These are phyloP conservation scores for Camellia sinensis DNA, from an alignment of 148 eudicot genomes.

Conservation along the genomic window DNA sequence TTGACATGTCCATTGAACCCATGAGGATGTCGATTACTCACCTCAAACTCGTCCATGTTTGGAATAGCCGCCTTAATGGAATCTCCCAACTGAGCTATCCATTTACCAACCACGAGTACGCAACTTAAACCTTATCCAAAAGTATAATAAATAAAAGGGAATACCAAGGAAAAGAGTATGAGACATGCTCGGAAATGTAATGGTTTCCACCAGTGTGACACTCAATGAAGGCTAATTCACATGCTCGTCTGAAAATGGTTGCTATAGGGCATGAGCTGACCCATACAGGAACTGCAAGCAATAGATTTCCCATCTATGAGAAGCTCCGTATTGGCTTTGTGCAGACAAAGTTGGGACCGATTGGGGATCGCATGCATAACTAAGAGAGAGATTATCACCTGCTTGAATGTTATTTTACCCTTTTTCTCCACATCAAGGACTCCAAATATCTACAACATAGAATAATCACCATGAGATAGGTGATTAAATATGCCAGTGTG, in stretches of 20 bases:
- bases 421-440: slow-evolving; percentile 9
- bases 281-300: slow-evolving; percentile 51
- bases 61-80: slow-evolving; percentile 32
- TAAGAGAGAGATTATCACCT: not conserved
- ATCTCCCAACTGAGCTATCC: slow-evolving; percentile 36
- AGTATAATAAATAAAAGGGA: not conserved
- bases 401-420: slow-evolving; percentile 16
- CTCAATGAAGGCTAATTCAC: slow-evolving; percentile 45
- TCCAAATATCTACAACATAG: slow-evolving; percentile 13
- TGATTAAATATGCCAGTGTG: slow-evolving; percentile 4
- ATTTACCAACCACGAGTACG: slow-evolving; percentile 6
- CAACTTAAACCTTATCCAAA: not conserved
- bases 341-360: not conserved
- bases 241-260: slow-evolving; percentile 51
- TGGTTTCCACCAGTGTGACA: slow-evolving; percentile 26
- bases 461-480: not conserved
- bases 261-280: slow-evolving; percentile 50
- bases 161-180: slow-evolving; percentile 11
- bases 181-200: slow-evolving; percentile 28
- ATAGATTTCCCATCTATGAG: slow-evolving; percentile 6
- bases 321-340: not conserved
- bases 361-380: not conserved
- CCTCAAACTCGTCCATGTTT: slow-evolving; percentile 44
- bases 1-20: not conserved
- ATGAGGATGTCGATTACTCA: slow-evolving; percentile 12